A percentile compares a stretch with the other conserved stretches of the same genome.
Conservation (phyloP, 2,329 filamentous ascomycete genomes). For the Curvularia verruculosa region DNA sequence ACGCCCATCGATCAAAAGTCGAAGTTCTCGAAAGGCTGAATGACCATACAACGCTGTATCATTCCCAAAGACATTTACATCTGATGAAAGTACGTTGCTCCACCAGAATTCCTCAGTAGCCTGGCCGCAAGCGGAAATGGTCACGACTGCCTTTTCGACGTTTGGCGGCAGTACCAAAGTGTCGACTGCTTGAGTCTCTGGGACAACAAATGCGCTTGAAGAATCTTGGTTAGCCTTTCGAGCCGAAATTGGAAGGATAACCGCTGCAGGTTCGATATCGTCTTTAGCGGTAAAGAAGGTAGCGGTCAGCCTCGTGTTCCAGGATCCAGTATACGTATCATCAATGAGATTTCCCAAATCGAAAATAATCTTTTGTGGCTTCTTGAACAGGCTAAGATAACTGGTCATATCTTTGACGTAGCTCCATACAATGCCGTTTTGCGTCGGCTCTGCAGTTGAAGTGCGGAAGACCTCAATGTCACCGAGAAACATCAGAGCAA, state of each 20-base stretch:
- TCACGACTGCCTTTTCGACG: slow-evolving; percentile 71
- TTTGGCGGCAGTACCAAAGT: slow-evolving; percentile 69
- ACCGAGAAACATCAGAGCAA: slow-evolving; percentile 76
- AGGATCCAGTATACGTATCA: slow-evolving; percentile 72
- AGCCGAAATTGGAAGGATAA: slow-evolving; percentile 70
- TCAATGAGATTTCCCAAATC: slow-evolving; percentile 75
- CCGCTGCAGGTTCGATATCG: slow-evolving; percentile 59
- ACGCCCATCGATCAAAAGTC: slow-evolving; percentile 73
- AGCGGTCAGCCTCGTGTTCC: slow-evolving; percentile 76
- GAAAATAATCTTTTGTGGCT: slow-evolving; percentile 76
- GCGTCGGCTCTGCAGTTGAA: slow-evolving; percentile 78
- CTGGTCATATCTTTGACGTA: slow-evolving; percentile 80
- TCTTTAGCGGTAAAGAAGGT: slow-evolving; percentile 67
- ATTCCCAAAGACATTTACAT: slow-evolving; percentile 63
- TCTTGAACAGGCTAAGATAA: slow-evolving; percentile 71
- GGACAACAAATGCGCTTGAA: slow-evolving; percentile 72
- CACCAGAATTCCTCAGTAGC: slow-evolving; percentile 84
- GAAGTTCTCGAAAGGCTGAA: slow-evolving; percentile 78
- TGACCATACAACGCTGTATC: slow-evolving; percentile 68
- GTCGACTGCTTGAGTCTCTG: slow-evolving; percentile 65
- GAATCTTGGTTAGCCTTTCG: slow-evolving; percentile 56
- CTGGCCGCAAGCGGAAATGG: slow-evolving; percentile 79
- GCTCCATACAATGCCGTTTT: slow-evolving; percentile 73
- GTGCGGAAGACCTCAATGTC: slow-evolving; percentile 84
- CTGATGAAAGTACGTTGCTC: slow-evolving; percentile 72